Evolutionary conservation across 305 asterid genomes (phyloP), one percentile per base, ranked within the genome.

Genomic region (Fraxinus sp.): DNA sequence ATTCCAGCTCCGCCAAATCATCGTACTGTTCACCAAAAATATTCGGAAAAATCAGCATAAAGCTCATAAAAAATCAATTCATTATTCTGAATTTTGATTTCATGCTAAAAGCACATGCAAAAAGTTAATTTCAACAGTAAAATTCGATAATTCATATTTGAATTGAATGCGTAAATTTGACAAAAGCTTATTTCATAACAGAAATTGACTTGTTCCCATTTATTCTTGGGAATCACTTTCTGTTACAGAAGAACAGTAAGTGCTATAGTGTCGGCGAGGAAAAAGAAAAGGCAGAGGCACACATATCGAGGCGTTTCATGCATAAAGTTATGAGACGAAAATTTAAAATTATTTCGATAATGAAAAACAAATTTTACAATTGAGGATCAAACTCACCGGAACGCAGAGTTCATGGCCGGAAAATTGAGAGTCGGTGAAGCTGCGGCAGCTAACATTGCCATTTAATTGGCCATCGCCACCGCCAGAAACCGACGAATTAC

Each of bases 1-100:
- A 95, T 88, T 95, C 99, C 55, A 95, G 92, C 90, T 95, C 99
- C 80, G 97, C 97, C 87, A 94, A 83, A 80, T 93, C 97, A 70
- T 95, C 99, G 76, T 91, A 90, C 99, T 95, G 95, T 83, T 75
- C 71, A 13, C 5, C 14, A 68, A 68, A 68, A 26, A 20, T 26
- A 62, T 62, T 64, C 35, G 0, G 32, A 24, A 64, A 64, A 22
- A 22, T 62, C 11, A 20, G 24, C 9, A 18, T 7, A 62, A 18
- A 55, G 7, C 8, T 18, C 14, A 7, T 7, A 20, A 20, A 62
- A 59, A 2, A 8, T 62, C 32, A 62, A 62, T 62, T 64, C n/a
- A 64, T 22, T 62, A 7, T 22, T 62, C 71, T 22, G 74, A 26
- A 26, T 10, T 26, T 66, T 9, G 36, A 66, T 9, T 24, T 66